Evolutionary conservation across 2,329 filamentous ascomycete species (phyloP), one percentile per base, ranked within the genome.

Genomic region (Aspergillus ibericus): DNA sequence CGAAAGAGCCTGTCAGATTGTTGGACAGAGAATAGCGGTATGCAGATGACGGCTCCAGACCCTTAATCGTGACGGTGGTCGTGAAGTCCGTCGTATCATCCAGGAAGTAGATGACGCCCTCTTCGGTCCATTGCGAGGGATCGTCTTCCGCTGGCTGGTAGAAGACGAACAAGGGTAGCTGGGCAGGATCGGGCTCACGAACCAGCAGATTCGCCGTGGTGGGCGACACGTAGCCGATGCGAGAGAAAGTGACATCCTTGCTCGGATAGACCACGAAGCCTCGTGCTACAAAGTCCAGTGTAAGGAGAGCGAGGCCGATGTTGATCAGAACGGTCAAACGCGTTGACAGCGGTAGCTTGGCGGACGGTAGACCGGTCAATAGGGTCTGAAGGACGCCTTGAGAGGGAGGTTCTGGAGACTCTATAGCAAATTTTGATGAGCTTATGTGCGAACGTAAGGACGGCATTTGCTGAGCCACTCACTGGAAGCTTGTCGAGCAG

Each of bases 11-110:
- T 0, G 86, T 87, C 68, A 93, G 88, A 70, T 95, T 93, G 72
- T 95, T 96, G 0, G 92, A 96, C 1, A 93, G 87, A 7, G 83
- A 83, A 82, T 95, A 99, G 67, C 92, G 87, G 70, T 97, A 99
- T 1, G 81, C 80, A 3, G 87, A 89, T 66, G 92, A 88, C 10
- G 90, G 84, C 8, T 83, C 81, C 62, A 93, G 81, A 13, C 89
- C 77, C 0, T 84, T 83, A 36, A 97, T 81, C 0, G 80, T 85
- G 12, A 97, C 76, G 0, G 87, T 83, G 5, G 85, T 82, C 0
- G 93, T 97, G 69, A 87, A 98, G 74, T 99, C 95, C 0, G 91
- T 95, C 16, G 86, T 85, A 53, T 93, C 86, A 47, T 84, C 84
- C 0, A 96, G 86, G 72, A 81, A 83, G 53, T 83, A 77, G 18